Conservation (phyloP, 2,329 filamentous ascomycete species). For the Colletotrichum tanaceti region DNA sequence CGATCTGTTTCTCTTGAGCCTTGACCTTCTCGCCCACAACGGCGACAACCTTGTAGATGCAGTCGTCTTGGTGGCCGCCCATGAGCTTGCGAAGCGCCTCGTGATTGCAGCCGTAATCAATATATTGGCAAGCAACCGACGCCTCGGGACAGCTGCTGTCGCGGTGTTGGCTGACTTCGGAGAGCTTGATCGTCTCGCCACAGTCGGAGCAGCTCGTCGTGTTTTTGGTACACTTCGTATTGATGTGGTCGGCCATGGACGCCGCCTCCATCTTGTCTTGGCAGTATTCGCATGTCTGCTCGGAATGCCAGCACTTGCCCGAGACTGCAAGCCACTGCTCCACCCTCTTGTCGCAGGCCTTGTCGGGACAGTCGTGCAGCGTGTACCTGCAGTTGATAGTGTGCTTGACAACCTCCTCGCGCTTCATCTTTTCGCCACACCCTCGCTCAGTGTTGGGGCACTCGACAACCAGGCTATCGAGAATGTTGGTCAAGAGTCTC, state of each 20-base stretch:
- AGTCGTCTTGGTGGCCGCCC: constrained; percentile 59
- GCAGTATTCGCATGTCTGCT: constrained; percentile 66
- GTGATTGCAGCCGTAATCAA: constrained; percentile 61
- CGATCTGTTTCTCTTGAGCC: constrained; percentile 61
- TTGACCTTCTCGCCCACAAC: constrained; percentile 61
- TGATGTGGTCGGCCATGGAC: constrained; percentile 59
- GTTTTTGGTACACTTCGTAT: constrained; percentile 58
- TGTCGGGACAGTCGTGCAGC: constrained; percentile 66
- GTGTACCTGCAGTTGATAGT: constrained; percentile 68
- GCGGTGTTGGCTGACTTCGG: constrained; percentile 60
- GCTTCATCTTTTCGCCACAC: constrained; percentile 62
- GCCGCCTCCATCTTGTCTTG: constrained; percentile 59
- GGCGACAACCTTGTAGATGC: constrained; percentile 65
- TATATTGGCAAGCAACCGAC: constrained; percentile 58
- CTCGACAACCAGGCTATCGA: constrained; percentile 68
- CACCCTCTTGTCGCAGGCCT: constrained; percentile 63
- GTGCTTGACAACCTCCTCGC: constrained; percentile 67
- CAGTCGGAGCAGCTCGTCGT: constrained; percentile 64
- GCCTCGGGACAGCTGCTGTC: constrained; percentile 58
- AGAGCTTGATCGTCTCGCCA: constrained; percentile 56
- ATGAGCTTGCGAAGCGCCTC: constrained; percentile 54
- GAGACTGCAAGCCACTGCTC: constrained; percentile 56
- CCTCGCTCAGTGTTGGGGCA: constrained; percentile 66
- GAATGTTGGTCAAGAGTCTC: constrained; percentile 67
- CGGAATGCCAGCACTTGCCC: constrained; percentile 63